These are phyloP conservation scores for Phytophthora colocasiae DNA, from an alignment of 352 stramenopile species.

Conservation along the genomic window DNA sequence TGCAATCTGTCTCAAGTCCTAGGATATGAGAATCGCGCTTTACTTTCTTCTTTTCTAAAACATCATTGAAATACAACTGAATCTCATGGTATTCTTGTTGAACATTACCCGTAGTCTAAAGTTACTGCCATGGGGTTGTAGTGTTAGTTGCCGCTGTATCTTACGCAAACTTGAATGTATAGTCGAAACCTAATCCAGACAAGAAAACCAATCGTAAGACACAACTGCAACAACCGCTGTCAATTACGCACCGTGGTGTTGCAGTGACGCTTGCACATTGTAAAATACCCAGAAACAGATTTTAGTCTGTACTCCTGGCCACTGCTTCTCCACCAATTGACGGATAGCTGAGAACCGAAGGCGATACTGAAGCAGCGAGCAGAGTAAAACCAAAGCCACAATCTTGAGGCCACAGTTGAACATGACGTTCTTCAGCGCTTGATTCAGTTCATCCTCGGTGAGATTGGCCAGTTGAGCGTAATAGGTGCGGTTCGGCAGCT, in stretches of 20 bases:
- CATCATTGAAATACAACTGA: neutral
- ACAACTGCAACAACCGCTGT: neutral
- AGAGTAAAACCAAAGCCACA: conserved; percentile 16
- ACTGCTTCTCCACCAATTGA: conserved; percentile 44
- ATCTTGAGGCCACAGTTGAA: conserved; percentile 33
- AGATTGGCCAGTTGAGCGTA: conserved; percentile 32
- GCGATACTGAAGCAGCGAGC: conserved; percentile 4
- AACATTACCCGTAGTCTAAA: neutral
- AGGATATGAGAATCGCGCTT: neutral
- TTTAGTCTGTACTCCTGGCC: conserved; percentile 35
- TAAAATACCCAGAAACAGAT: conserved; percentile 48
- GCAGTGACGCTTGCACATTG: conserved; percentile 32
- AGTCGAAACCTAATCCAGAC: conserved; percentile 12
- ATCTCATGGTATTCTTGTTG: no score
- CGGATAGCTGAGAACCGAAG: conserved; percentile 27
- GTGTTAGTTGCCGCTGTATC: conserved; percentile 1
- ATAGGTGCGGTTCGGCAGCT: conserved; percentile 29
- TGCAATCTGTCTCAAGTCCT: neutral
- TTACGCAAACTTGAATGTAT: conserved; percentile 21
- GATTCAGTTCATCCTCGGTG: conserved; percentile 15
- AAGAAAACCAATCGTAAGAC: neutral
- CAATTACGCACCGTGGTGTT: conserved; percentile 35
- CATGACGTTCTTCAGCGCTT: conserved; percentile 24
- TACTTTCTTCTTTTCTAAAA: neutral
- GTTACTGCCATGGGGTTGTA: neutral